phyloP scores from a whole-genome alignment of 371 early-diverging fungal genomes.

The Umbelopsis sp. region DNA sequence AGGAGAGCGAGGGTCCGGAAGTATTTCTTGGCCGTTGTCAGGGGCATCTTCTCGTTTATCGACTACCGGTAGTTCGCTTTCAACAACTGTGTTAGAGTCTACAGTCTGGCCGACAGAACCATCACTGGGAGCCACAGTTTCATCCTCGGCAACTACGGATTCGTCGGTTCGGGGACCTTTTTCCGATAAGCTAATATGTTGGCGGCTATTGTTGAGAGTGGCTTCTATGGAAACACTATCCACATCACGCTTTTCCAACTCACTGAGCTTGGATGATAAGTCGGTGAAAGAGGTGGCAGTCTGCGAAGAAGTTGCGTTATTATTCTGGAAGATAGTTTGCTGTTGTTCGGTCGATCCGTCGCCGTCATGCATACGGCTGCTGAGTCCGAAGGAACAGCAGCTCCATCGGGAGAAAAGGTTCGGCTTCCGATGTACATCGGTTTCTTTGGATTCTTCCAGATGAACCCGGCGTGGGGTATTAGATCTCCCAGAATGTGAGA shows the following conservation, averaged over 20 bases:
- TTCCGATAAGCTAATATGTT: neutral
- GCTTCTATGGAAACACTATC: constrained; percentile 14
- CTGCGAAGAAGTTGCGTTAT: constrained; percentile 2
- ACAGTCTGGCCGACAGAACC: constrained; percentile 5
- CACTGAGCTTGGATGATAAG: constrained; percentile 10
- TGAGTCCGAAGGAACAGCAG: constrained; percentile 9
- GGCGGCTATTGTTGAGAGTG: neutral
- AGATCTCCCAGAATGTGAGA: neutral
- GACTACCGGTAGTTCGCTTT: neutral
- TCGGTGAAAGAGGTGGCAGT: constrained; percentile 10
- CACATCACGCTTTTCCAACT: neutral
- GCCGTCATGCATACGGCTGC: neutral
- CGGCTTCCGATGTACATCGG: neutral
- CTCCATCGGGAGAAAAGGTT: constrained; percentile 17
- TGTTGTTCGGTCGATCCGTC: neutral
- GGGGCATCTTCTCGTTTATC: constrained; percentile 8
- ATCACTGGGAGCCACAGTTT: constrained; percentile 10
- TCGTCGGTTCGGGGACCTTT: neutral
- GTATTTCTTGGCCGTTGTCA: neutral
- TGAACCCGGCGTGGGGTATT: neutral
- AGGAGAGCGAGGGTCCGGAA: constrained; percentile 8
- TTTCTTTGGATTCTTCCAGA: neutral
- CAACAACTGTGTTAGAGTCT: neutral
- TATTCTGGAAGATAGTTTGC: constrained; percentile 8
- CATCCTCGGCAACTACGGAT: constrained; percentile 1